Evolutionary conservation across 768 basidiomycete species (phyloP).

Genomic region (Mycena albidolilacea): DNA sequence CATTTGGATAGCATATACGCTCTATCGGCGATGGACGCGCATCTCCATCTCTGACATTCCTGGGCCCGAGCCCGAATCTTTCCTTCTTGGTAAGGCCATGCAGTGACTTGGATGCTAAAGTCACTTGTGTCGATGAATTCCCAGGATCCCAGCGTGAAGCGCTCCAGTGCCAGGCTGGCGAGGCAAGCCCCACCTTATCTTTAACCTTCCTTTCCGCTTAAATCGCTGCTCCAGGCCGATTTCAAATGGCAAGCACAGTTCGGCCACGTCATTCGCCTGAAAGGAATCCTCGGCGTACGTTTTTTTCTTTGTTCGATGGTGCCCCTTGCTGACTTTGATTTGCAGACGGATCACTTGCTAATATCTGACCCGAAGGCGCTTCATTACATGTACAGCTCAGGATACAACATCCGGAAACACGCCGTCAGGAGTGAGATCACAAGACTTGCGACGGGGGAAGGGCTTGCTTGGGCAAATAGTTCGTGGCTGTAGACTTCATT

Average conservation of each 20-base stretch:
- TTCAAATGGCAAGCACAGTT: conserved; percentile 58
- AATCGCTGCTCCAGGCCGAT: conserved; percentile 56
- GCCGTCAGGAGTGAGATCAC: conserved; percentile 65
- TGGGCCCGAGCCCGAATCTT: conserved; percentile 66
- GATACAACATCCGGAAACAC: conserved; percentile 70
- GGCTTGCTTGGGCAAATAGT: conserved; percentile 71
- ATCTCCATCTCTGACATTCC: conserved; percentile 62
- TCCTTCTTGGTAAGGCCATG: conserved; percentile 57
- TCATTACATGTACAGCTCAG: conserved; percentile 56
- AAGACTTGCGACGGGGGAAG: conserved; percentile 65
- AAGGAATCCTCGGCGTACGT: conserved; percentile 47
- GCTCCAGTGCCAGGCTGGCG: conserved; percentile 66
- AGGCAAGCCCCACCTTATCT: conserved; percentile 14
- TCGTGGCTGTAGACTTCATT: conserved; percentile 24
- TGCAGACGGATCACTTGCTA: conserved; percentile 67
- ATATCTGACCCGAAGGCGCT: conserved; percentile 72
- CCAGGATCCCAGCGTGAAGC: conserved; percentile 66
- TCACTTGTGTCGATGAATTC: neutral
- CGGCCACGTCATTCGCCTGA: conserved; percentile 60
- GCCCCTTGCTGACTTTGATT: neutral
- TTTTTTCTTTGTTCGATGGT: neutral
- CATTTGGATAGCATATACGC: conserved; percentile 36
- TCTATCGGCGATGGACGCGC: conserved; percentile 54
- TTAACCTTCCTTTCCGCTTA: neutral
- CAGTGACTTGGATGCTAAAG: neutral